Conservation (phyloP, 106 monocot genomes). For the Dendrobium chrysotoxum region DNA sequence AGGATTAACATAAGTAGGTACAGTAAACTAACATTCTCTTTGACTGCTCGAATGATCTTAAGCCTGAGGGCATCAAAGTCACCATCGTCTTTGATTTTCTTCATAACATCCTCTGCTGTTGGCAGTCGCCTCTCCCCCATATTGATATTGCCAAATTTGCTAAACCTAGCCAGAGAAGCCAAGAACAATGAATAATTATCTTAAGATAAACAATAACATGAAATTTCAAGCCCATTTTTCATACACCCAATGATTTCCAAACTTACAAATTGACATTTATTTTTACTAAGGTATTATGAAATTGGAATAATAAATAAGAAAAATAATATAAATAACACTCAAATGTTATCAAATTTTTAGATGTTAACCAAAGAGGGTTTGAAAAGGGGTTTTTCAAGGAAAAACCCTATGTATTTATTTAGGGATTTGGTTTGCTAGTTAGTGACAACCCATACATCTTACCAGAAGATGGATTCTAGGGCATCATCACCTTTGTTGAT, state of each 20-base stretch:
- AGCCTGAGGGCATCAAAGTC: slow-evolving; percentile 87
- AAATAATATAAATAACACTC: neutral
- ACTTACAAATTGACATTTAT: neutral
- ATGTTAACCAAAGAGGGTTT: neutral
- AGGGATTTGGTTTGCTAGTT: too few species aligned
- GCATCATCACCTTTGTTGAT: too few species aligned
- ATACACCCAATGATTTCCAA: neutral
- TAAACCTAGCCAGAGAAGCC: neutral
- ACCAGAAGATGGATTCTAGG: too few species aligned
- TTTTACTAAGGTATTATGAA: neutral
- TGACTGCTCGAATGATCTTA: slow-evolving; percentile 60
- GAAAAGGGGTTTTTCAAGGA: too few species aligned
- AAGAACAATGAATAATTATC: neutral
- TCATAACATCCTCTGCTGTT: slow-evolving; percentile 56
- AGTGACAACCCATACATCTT: too few species aligned
- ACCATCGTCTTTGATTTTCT: slow-evolving; percentile 83
- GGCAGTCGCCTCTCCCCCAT: slow-evolving; percentile 13
- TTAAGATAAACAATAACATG: neutral
- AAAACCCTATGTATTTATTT: too few species aligned
- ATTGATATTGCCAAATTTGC: neutral
- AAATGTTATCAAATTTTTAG: neutral
- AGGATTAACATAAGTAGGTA: too few species aligned
- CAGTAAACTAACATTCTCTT: slow-evolving; percentile 53
- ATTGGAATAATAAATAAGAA: too few species aligned
- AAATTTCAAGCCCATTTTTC: neutral